phyloP scores from a whole-genome alignment of 1,139 yeast genomes.

The Sugiyamaella pinicola region DNA sequence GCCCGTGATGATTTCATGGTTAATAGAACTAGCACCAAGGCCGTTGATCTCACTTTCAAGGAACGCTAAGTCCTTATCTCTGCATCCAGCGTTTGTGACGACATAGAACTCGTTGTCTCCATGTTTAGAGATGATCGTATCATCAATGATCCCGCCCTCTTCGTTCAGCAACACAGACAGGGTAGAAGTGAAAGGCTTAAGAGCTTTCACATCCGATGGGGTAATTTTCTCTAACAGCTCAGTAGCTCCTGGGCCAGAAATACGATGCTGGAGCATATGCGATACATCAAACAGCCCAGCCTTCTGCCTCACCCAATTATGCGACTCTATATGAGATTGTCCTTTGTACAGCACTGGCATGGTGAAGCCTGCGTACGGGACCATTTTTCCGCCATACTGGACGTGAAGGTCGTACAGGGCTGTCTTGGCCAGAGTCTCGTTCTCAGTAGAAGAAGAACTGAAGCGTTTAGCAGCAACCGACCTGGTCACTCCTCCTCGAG shows the following conservation, averaged over 20 bases:
- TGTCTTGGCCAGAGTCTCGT: slow-evolving; percentile 53
- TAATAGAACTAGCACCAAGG: slow-evolving; percentile 45
- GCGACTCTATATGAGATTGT: slow-evolving; percentile 88
- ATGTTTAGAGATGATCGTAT: slow-evolving; percentile 86
- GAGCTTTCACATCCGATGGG: slow-evolving; percentile 71
- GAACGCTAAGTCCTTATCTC: slow-evolving; percentile 74
- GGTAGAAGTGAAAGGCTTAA: slow-evolving; percentile 64
- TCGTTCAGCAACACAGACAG: slow-evolving; percentile 76
- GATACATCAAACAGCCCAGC: slow-evolving; percentile 96
- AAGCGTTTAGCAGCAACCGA: slow-evolving; percentile 18
- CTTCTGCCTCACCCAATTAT: slow-evolving; percentile 85
- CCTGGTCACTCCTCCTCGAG: slow-evolving; percentile 2
- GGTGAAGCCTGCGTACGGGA: slow-evolving; percentile 89
- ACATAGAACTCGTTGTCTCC: slow-evolving; percentile 76
- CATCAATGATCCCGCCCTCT: slow-evolving; percentile 81
- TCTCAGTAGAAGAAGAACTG: slow-evolving; percentile 27
- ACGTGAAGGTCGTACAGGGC: slow-evolving; percentile 83
- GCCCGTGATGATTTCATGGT: slow-evolving; percentile 68
- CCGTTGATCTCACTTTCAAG: slow-evolving; percentile 56
- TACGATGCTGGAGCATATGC: slow-evolving; percentile 90
- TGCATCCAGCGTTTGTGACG: slow-evolving; percentile 97
- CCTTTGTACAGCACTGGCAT: slow-evolving; percentile 90
- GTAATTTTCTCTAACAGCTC: slow-evolving; percentile 74
- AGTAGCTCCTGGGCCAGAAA: slow-evolving; percentile 70
- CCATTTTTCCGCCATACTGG: slow-evolving; percentile 83